Base-by-base conservation (phyloP, 352 stramenopile genomes). In the Pythium vanterpoolii region DNA sequence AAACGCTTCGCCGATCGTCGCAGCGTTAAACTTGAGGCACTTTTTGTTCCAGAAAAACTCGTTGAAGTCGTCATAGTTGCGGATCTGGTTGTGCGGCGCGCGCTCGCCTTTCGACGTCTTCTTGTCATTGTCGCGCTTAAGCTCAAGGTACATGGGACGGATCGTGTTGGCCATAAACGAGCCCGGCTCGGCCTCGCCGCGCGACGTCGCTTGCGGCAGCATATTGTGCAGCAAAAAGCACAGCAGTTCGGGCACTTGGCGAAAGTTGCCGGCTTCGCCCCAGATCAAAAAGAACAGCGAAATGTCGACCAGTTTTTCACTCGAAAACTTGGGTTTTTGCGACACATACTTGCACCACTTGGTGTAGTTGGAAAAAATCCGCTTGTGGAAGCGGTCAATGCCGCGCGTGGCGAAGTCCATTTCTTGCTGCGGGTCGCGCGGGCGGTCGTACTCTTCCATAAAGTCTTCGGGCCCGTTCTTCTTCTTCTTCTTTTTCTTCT, bases 31-130 rank as follows among this genome's bases (percentile, higher is more conserved):
- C 67, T 90, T 92, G 34, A 95, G 60, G 33, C 83, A 93, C 56
- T 91, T 93, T 56, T 93, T 93, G 53, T 51, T 87, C 85, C 85
- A 95, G 60, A 95, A 95, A 34, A 93, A 95, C 69, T 95, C 85
- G 65, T 95, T 95, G 49, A 95, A 95, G 51, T 95, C 85, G 43
- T 95, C 85, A 64, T 95, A 95, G 70, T 93, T 93, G 16, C 85
- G 81, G 31, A 95, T 92, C 53, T 95, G 78, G 6, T 61, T 44
- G 61, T 95, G 85, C 10, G 81, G 59, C 8, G 85, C 83, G 5
- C 85, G 81, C 9, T 77, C 78, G 13, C 85, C 85, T 60, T 91
- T 85, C 9, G 77, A 67, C 5, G 85, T 95, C 69, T 95, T 95
- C 73, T 95, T 95, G 77, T 93, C 83, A 43, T 90, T 92, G 60